Evolutionary conservation across 176 grass and related monocot genomes (phyloP).

Genomic region (Ensete ventricosum): DNA sequence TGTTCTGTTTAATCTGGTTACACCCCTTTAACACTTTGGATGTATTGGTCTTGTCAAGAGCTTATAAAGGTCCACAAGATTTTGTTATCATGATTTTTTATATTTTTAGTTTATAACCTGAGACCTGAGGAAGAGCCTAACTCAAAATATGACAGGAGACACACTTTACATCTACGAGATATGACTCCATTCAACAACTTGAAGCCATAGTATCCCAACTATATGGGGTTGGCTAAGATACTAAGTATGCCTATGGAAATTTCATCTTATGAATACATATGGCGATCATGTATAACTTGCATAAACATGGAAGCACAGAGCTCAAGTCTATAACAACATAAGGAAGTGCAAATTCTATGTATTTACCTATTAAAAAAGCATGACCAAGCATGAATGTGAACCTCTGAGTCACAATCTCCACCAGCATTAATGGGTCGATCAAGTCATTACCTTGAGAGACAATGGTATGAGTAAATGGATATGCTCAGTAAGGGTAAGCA

Average conservation of each 20-base stretch:
- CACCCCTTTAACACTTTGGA: not conserved
- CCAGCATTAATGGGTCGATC: too few species aligned
- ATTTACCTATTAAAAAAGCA: not conserved
- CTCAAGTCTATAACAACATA: not conserved
- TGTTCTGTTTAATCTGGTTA: not conserved
- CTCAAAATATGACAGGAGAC: not conserved
- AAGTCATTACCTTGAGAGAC: too few species aligned
- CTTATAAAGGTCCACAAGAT: not conserved
- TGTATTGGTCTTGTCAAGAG: not conserved
- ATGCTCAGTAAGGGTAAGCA: not conserved
- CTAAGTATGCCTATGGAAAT: too few species aligned
- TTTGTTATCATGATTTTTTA: not conserved
- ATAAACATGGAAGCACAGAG: too few species aligned
- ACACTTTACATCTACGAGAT: not conserved
- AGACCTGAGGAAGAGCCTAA: not conserved
- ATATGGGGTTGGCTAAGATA: too few species aligned
- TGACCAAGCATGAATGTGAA: too few species aligned
- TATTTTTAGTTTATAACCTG: not conserved
- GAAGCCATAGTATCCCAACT: too few species aligned
- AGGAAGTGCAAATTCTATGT: not conserved
- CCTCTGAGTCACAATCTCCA: too few species aligned
- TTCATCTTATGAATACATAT: too few species aligned
- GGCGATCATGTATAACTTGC: too few species aligned
- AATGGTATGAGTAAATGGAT: too few species aligned
- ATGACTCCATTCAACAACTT: too few species aligned